Evolutionary conservation across 495 filamentous ascomycete genomes (phyloP).

Genomic region (Aspergillus asperescens): DNA sequence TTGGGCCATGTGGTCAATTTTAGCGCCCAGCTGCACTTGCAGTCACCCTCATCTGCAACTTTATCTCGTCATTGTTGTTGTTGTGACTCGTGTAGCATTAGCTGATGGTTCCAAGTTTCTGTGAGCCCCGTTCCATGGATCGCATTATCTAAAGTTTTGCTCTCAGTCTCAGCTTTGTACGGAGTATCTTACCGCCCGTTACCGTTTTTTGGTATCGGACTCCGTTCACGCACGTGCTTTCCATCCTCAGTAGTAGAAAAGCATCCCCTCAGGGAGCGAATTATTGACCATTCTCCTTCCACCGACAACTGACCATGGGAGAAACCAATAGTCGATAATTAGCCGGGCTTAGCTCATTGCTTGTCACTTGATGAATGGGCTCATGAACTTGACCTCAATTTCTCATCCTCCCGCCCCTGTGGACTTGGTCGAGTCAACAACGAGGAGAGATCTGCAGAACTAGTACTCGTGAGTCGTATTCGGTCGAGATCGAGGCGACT

Average conservation of each 20-base stretch:
- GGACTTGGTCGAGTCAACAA: not conserved
- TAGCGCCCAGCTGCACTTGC: not conserved
- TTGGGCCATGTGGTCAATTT: constrained; percentile 11
- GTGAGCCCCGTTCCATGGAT: not conserved
- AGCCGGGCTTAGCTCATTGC: not conserved
- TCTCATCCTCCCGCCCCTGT: not conserved
- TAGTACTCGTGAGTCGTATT: too few species aligned
- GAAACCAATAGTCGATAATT: not conserved
- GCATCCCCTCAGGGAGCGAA: not conserved
- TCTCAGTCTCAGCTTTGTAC: not conserved
- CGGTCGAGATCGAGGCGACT: not conserved
- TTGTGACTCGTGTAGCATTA: not conserved
- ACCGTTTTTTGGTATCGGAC: not conserved
- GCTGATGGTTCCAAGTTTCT: not conserved
- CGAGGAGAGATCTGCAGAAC: not conserved
- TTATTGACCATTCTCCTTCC: constrained; percentile 1
- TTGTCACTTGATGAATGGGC: not conserved
- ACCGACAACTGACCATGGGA: not conserved
- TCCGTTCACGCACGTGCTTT: not conserved
- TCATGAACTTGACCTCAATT: not conserved
- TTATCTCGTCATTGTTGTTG: constrained; percentile 13
- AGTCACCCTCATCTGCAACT: constrained; percentile 14
- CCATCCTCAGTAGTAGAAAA: not conserved
- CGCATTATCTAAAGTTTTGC: not conserved
- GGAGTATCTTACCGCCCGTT: not conserved